Evolutionary conservation across 352 stramenopile genomes (phyloP).

Genomic region (Phytophthora meadii): DNA sequence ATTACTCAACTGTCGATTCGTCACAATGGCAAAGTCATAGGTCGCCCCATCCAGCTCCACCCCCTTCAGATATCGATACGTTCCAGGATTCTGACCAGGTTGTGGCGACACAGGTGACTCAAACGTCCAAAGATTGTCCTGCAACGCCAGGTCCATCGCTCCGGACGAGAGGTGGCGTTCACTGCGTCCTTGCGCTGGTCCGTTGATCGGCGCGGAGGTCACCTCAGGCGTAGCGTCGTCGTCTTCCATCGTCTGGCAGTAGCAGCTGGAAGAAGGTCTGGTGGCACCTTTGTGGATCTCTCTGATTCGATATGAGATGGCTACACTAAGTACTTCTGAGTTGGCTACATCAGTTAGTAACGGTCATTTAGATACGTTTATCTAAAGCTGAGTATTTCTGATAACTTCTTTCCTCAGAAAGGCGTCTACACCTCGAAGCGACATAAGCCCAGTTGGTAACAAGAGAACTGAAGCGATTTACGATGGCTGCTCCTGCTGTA

Average conservation of each 20-base stretch:
- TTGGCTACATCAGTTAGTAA: constrained; percentile 11
- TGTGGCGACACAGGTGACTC: constrained; percentile 49
- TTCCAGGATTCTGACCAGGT: constrained; percentile 40
- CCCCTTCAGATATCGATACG: constrained; percentile 67
- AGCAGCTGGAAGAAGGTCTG: not conserved
- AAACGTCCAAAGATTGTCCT: constrained; percentile 70
- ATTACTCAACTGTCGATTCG: constrained; percentile 38
- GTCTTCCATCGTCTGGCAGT: constrained; percentile 41
- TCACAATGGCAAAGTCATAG: constrained; percentile 86
- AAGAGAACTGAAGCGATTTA: not conserved
- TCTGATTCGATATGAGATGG: constrained; percentile 1
- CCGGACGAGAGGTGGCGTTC: constrained; percentile 56
- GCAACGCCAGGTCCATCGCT: constrained; percentile 57
- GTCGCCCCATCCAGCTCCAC: constrained; percentile 50
- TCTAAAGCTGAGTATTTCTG: not conserved
- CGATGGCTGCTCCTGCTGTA: not conserved
- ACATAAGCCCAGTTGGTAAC: constrained; percentile 1
- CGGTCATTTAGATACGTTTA: constrained; percentile 9
- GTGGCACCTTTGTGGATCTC: constrained; percentile 7
- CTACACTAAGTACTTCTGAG: constrained; percentile 1
- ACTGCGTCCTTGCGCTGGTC: constrained; percentile 16
- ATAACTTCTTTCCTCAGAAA: constrained; percentile 16
- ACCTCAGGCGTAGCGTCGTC: constrained; percentile 40
- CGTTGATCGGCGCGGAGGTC: constrained; percentile 31
- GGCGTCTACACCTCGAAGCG: not conserved